phyloP scores from a whole-genome alignment of 805 yeast genomes.

The Ogataea wickerhamii region DNA sequence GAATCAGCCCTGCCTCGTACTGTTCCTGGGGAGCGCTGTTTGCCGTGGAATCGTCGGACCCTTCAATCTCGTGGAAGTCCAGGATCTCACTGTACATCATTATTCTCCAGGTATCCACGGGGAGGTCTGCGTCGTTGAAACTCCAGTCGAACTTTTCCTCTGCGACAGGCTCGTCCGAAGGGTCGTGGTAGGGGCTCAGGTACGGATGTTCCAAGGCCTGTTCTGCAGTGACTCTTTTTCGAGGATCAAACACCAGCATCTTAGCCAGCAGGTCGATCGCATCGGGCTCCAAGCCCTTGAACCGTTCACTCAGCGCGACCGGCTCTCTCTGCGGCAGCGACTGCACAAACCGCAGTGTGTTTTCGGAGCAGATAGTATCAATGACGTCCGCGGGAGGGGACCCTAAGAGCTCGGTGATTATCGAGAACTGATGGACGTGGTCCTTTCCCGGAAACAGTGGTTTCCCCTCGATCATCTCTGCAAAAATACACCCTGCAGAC shows the following conservation, averaged over 20 bases:
- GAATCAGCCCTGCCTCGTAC: slow-evolving; percentile 22
- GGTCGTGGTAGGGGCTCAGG: slow-evolving; percentile 93
- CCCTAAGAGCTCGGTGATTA: slow-evolving; percentile 88
- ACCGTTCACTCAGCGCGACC: slow-evolving; percentile 79
- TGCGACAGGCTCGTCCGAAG: slow-evolving; percentile 95
- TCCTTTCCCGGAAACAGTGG: slow-evolving; percentile 98
- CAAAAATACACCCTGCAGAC: slow-evolving; percentile 96
- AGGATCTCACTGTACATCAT: slow-evolving; percentile 98
- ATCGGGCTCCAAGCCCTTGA: slow-evolving; percentile 73
- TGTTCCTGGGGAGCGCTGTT: slow-evolving; percentile 17
- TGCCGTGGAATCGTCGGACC: slow-evolving; percentile 21
- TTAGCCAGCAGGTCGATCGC: slow-evolving; percentile 85
- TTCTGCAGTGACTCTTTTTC: slow-evolving; percentile 88
- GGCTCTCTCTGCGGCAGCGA: slow-evolving; percentile 92
- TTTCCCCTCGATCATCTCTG: slow-evolving; percentile 96
- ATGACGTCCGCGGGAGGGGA: slow-evolving; percentile 96
- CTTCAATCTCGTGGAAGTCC: slow-evolving; percentile 90
- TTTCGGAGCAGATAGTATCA: slow-evolving; percentile 92
- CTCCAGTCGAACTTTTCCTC: slow-evolving; percentile 95
- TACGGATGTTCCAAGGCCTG: slow-evolving; percentile 89
- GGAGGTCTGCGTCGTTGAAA: slow-evolving; percentile 95
- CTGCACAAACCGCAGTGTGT: slow-evolving; percentile 89
- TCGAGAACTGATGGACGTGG: slow-evolving; percentile 96
- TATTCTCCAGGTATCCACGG: slow-evolving; percentile 97
- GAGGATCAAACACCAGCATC: slow-evolving; percentile 94